Evolutionary conservation across 805 yeast genomes (phyloP), one percentile per base, ranked within the genome.

Genomic region (Yarrowia deformans): DNA sequence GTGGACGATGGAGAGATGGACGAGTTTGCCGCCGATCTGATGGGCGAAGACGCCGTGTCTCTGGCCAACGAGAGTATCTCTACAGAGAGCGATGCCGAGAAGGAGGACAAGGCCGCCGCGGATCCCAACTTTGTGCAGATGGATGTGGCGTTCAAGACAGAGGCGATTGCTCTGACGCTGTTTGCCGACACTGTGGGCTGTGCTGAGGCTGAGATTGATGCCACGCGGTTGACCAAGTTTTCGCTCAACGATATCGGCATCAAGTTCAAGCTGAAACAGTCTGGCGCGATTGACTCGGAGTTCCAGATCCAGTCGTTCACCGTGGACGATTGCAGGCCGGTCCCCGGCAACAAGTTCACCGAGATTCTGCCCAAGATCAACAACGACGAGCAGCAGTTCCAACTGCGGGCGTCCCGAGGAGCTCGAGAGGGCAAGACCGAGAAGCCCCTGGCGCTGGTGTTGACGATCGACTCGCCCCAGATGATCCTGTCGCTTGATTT

Each of bases 401-500:
- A 85, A 79, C 87, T 90, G 1, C 81, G 82, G 19, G 81, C 85
- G 0, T 73, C 79, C 0, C 45, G 56, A 72, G 58, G 46, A 46
- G 68, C 19, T 3, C 46, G 68, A 2, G 68, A 63, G 29, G 54
- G 49, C n/a, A 58, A 70, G 14, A 70, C 70, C 0, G 77, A 78
- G n/a, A 82, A 83, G 67, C 78, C 82, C 45, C 81, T 85, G 6
- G 84, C 85, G 23, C 75, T 85, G 2, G 83, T 88, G 74, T 75
- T 90, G 5, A 86, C 92, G 0, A 84, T 94, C 12, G 97, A 91
- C 70, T 90, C 89, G 71, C 98, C 98, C 0, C 85, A 85, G 69
- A 84, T 90, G 12, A 87, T 95, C 61, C 77, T 95, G 37, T 97
- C 98, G 0, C 80, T 95, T 72, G 98, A 93, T 75, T 93, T 91